These are phyloP conservation scores for Annulohypoxylon stygium DNA, from an alignment of 495 filamentous ascomycete genomes.

Conservation along the genomic window DNA sequence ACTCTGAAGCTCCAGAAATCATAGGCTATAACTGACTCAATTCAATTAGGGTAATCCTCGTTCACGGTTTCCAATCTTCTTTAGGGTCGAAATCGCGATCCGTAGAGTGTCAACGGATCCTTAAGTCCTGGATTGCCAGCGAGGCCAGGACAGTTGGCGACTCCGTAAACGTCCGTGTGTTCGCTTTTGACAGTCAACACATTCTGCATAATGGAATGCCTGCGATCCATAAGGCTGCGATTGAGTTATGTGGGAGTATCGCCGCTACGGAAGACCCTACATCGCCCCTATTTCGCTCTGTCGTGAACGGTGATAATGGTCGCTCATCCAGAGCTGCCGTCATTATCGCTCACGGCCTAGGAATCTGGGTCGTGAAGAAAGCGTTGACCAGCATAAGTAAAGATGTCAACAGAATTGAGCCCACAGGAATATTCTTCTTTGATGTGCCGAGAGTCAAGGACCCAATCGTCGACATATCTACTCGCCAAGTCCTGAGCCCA, in stretches of 20 bases:
- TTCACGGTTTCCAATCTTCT: slow-evolving; percentile 34
- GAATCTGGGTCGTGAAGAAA: slow-evolving; percentile 36
- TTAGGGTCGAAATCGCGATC: background rate
- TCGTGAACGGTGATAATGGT: background rate
- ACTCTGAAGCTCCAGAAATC: background rate
- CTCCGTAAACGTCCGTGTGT: slow-evolving; percentile 25
- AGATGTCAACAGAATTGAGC: background rate
- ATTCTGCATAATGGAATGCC: slow-evolving; percentile 13
- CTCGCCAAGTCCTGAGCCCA: background rate
- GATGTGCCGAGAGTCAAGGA: slow-evolving; percentile 18
- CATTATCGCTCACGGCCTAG: slow-evolving; percentile 38
- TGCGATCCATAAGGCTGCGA: background rate
- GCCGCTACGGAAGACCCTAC: slow-evolving; percentile 1
- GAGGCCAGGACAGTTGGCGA: slow-evolving; percentile 1
- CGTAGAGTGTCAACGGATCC: slow-evolving; percentile 10
- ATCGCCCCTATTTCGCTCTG: slow-evolving; percentile 18
- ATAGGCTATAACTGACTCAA: background rate
- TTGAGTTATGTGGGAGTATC: slow-evolving; percentile 5
- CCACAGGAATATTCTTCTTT: slow-evolving; percentile 28
- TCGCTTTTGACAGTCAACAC: slow-evolving; percentile 22
- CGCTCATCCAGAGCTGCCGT: slow-evolving; percentile 5
- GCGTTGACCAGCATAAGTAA: background rate
- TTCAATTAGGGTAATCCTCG: slow-evolving; percentile 29
- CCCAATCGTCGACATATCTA: slow-evolving; percentile 16
- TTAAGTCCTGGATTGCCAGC: slow-evolving; percentile 22